phyloP scores from a whole-genome alignment of 2,329 filamentous ascomycete genomes.

The Atkinsonella hypoxylon region DNA sequence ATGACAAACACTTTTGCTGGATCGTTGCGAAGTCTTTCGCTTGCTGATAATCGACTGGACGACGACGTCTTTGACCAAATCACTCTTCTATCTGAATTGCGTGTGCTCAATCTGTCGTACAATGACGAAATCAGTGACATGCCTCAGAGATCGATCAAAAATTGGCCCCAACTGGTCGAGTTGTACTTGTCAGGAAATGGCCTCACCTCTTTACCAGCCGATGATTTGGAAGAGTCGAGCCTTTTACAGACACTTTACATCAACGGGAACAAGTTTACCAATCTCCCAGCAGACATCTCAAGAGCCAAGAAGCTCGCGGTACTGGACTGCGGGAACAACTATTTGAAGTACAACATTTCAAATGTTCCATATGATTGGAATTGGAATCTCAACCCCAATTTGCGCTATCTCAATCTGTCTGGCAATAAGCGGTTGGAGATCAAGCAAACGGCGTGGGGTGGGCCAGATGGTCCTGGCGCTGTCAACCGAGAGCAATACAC shows the following conservation, averaged over 20 bases:
- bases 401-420: slow-evolving; percentile 90
- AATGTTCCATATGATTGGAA: slow-evolving; percentile 99
- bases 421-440: slow-evolving; percentile 96
- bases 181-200: slow-evolving; percentile 94
- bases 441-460: slow-evolving; percentile 40
- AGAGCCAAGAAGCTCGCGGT: slow-evolving; percentile 87
- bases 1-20: slow-evolving; percentile 78
- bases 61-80: slow-evolving; percentile 95
- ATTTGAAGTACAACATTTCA: slow-evolving; percentile 94
- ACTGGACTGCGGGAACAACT: slow-evolving; percentile 89
- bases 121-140: slow-evolving; percentile 82
- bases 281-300: slow-evolving; percentile 86
- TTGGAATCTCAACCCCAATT: slow-evolving; percentile 94
- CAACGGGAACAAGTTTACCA: slow-evolving; percentile 97
- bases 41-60: slow-evolving; percentile 88
- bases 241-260: slow-evolving; percentile 83
- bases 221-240: slow-evolving; percentile 85
- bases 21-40: slow-evolving; percentile 69
- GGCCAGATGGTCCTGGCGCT: slow-evolving; percentile 36
- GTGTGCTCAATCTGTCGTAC: slow-evolving; percentile 86
- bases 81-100: slow-evolving; percentile 67
- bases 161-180: slow-evolving; percentile 83
- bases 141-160: slow-evolving; percentile 74
- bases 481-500: slow-evolving; percentile 58
- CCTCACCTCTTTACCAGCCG: slow-evolving; percentile 77